Evolutionary conservation across 805 yeast species (phyloP).

Genomic region (Wickerhamomyces ciferrii): DNA sequence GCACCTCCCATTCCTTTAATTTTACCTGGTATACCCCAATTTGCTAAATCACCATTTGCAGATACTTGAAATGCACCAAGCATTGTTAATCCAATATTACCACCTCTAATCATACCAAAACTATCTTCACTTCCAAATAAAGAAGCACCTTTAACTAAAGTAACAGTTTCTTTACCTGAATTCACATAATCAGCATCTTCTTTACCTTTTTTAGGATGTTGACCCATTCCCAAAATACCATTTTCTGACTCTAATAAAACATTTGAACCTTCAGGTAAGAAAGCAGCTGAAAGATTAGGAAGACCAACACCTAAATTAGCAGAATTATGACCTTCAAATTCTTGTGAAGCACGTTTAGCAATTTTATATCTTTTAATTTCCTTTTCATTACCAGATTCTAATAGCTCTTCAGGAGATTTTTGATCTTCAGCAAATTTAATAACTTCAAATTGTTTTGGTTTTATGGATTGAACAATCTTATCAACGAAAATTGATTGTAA

Average conservation of each 20-base stretch:
- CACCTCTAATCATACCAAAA: conserved; percentile 45
- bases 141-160: conserved; percentile 40
- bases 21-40: conserved; percentile 47
- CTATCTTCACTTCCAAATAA: conserved; percentile 45
- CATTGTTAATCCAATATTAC: conserved; percentile 37
- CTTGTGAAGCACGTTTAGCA: conserved; percentile 39
- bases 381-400: conserved; percentile 12
- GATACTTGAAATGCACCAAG: conserved; percentile 48
- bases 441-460: conserved; percentile 38
- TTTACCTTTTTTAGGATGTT: conserved; percentile 35
- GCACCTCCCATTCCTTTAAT: conserved; percentile 53
- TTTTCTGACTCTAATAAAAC: conserved; percentile 44
- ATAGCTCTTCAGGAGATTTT: conserved; percentile 1
- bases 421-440: conserved; percentile 19
- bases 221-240: conserved; percentile 45
- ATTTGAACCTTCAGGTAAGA: conserved; percentile 27
- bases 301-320: conserved; percentile 48
- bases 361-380: conserved; percentile 26
- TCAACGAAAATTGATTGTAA: conserved; percentile 41
- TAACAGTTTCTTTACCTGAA: conserved; percentile 48
- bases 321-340: conserved; percentile 35
- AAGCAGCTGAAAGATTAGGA: conserved; percentile 43
- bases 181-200: conserved; percentile 44
- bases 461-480: conserved; percentile 33
- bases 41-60: conserved; percentile 42